These are phyloP conservation scores for Candida taoyuanica DNA, from an alignment of 805 yeast species.

Conservation along the genomic window DNA sequence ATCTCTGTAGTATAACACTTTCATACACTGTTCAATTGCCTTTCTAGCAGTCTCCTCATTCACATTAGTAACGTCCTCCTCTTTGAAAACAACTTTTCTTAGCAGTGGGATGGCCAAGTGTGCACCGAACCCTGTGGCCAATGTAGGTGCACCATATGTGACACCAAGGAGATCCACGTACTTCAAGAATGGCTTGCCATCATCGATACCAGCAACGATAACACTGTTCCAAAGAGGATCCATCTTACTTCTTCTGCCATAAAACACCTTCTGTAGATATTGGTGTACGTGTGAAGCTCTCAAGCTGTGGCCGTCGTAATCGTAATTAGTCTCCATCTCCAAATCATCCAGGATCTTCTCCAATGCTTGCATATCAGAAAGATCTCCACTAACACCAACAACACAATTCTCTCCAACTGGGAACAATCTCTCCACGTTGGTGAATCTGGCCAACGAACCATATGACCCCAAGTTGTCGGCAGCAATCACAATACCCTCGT, in stretches of 20 bases:
- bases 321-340: slow-evolving; percentile 75
- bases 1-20: slow-evolving; percentile 91
- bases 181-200: slow-evolving; percentile 67
- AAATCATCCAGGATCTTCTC: slow-evolving; percentile 72
- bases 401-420: slow-evolving; percentile 81
- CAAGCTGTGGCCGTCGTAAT: slow-evolving; percentile 59
- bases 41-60: slow-evolving; percentile 71
- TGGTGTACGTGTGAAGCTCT: slow-evolving; percentile 87
- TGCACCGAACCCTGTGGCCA: slow-evolving; percentile 96
- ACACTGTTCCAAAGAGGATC: slow-evolving; percentile 95
- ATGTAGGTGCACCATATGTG: slow-evolving; percentile 77
- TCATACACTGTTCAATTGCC: slow-evolving; percentile 83
- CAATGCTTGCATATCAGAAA: slow-evolving; percentile 86
- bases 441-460: slow-evolving; percentile 87
- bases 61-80: slow-evolving; percentile 66
- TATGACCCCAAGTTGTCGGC: slow-evolving; percentile 93
- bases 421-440: slow-evolving; percentile 77
- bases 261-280: slow-evolving; percentile 78
- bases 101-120: slow-evolving; percentile 90
- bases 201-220: slow-evolving; percentile 85
- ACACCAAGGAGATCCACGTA: slow-evolving; percentile 92
- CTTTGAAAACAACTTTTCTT: slow-evolving; percentile 77
- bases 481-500: slow-evolving; percentile 88
- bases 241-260: slow-evolving; percentile 86
- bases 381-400: slow-evolving; percentile 93